Evolutionary conservation across 2,329 filamentous ascomycete genomes (phyloP).

Genomic region (Colletotrichum tropicicola): DNA sequence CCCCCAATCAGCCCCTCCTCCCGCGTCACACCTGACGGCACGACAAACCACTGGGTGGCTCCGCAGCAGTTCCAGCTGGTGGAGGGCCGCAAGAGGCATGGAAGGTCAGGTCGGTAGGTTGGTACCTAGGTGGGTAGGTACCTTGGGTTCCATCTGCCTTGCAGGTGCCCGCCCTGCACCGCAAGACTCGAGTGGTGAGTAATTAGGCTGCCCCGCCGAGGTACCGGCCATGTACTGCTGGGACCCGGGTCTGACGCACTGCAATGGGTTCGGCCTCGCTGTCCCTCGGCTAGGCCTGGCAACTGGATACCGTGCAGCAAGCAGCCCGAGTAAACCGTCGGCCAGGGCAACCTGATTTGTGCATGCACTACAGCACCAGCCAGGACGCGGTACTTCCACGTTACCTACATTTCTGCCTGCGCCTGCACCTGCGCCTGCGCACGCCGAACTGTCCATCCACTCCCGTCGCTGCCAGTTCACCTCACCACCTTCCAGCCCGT

Average conservation of each 20-base stretch:
- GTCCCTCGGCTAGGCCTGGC: no score
- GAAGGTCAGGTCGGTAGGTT: no score
- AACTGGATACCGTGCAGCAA: background rate
- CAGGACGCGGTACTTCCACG: background rate
- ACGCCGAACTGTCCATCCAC: constrained; percentile 7
- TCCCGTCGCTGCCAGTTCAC: constrained; percentile 20
- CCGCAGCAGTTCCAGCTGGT: constrained; percentile 18
- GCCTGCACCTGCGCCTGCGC: background rate
- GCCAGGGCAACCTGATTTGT: background rate
- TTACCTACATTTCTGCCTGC: no score
- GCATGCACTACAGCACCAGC: background rate
- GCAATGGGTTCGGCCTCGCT: no score
- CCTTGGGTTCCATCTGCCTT: background rate
- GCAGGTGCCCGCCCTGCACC: no score
- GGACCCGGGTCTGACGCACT: no score
- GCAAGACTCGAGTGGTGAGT: no score
- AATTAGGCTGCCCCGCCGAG: no score
- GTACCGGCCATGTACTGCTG: no score
- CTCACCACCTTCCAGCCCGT: constrained; percentile 11
- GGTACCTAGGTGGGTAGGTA: background rate
- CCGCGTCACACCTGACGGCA: constrained; percentile 17
- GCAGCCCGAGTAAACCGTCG: background rate
- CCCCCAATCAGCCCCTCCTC: constrained; percentile 14
- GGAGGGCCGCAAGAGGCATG: constrained; percentile 10
- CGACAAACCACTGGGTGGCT: constrained; percentile 3